These are phyloP conservation scores for Cladosporium colombiae DNA, from an alignment of 2,329 filamentous ascomycete genomes.

Conservation along the genomic window DNA sequence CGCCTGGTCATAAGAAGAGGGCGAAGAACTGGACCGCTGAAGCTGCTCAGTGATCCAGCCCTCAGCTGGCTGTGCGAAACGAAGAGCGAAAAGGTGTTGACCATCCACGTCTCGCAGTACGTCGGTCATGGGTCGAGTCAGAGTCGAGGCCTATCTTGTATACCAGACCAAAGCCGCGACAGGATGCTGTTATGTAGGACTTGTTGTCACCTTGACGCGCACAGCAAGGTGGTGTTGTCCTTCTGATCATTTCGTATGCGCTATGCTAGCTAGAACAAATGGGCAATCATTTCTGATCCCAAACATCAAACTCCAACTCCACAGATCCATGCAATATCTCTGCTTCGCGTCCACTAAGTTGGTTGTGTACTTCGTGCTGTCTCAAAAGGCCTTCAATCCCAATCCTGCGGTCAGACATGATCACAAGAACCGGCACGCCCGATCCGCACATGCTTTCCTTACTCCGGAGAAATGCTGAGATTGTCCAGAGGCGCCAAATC, in stretches of 20 bases:
- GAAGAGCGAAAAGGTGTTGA: no score
- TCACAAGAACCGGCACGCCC: neutral
- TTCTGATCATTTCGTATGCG: conserved; percentile 1
- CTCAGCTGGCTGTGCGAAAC: neutral
- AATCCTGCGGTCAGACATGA: neutral
- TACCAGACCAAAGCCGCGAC: neutral
- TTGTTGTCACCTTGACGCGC: neutral
- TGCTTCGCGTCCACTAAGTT: neutral
- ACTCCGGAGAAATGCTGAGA: neutral
- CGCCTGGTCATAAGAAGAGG: neutral
- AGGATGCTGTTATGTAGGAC: neutral
- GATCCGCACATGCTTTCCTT: neutral
- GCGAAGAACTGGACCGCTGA: neutral
- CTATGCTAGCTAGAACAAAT: conserved; percentile 1
- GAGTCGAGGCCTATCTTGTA: no score
- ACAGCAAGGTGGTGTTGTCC: neutral
- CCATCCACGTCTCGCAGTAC: no score
- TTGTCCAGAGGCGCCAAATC: neutral
- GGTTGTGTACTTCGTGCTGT: neutral
- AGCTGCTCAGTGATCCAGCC: neutral
- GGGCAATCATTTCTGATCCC: neutral
- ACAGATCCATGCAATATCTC: neutral
- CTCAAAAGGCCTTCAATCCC: neutral
- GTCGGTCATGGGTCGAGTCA: neutral
- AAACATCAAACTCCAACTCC: conserved; percentile 1